Conservation (phyloP, 2,329 filamentous ascomycete genomes). For the Aspergillus udagawae region DNA sequence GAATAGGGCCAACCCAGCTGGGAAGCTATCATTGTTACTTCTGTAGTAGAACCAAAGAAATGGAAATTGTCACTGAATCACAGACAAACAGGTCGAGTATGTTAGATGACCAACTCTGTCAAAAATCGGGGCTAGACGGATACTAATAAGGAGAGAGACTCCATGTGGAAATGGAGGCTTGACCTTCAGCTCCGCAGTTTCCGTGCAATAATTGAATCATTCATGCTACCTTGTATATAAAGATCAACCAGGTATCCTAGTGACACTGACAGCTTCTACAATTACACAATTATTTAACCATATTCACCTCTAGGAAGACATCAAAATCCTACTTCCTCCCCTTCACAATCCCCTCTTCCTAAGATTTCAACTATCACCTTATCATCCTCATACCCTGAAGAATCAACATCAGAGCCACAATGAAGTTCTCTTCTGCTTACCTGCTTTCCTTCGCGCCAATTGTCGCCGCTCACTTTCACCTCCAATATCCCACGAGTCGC, state of each 20-base stretch:
- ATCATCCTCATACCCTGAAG: not conserved
- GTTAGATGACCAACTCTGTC: not conserved
- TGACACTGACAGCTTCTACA: not conserved
- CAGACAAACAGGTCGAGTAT: not conserved
- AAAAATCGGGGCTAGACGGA: not conserved
- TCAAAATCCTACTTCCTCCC: not conserved
- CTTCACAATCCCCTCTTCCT: not conserved
- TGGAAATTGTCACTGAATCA: not conserved
- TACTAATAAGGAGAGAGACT: not conserved
- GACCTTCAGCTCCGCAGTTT: not conserved
- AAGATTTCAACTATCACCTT: not conserved
- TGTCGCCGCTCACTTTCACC: conserved; percentile 53
- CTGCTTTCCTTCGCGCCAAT: conserved; percentile 43
- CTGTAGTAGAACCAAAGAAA: not conserved
- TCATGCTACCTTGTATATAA: not conserved
- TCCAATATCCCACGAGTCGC: conserved; percentile 50
- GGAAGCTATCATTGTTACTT: not conserved
- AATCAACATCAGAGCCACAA: conserved; percentile 8
- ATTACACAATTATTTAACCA: not conserved
- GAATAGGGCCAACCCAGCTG: not conserved
- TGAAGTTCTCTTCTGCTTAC: conserved; percentile 32
- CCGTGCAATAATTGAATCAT: not conserved
- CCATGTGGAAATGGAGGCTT: not conserved
- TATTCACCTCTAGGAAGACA: not conserved
- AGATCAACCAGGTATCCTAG: not conserved